A percentile compares a stretch with the other conserved stretches of the same genome.
Evolutionary conservation across 2,329 filamentous ascomycete species (phyloP).

Genomic region (Teratosphaeria nubilosa): DNA sequence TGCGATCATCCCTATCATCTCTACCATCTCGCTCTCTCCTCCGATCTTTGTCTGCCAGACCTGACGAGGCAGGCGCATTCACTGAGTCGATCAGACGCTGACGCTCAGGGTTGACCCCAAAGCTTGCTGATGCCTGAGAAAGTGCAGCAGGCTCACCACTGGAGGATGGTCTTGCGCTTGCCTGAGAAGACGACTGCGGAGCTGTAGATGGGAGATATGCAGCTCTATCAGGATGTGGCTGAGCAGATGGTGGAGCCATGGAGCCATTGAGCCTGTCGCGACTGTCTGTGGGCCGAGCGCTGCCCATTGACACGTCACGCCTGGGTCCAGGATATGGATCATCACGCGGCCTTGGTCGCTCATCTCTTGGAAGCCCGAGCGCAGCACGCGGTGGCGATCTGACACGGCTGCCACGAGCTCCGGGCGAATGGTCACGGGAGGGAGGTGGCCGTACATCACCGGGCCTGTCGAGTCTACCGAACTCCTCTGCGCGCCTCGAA

Average conservation of each 20-base stretch:
- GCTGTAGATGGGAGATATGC: conserved; percentile 2
- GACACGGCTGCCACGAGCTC: conserved; percentile 23
- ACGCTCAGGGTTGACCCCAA: conserved; percentile 4
- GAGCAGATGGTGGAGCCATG: conserved; percentile 3
- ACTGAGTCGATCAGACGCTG: conserved; percentile 2
- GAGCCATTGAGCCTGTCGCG: conserved; percentile 6
- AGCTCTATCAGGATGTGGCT: not conserved
- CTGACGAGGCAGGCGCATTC: not conserved
- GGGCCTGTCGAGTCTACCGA: conserved; percentile 33
- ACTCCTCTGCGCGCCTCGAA: conserved; percentile 24
- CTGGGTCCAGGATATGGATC: not conserved
- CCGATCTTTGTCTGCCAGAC: not conserved
- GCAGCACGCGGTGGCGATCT: conserved; percentile 25
- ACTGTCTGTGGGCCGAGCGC: conserved; percentile 1
- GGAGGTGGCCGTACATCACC: conserved; percentile 22
- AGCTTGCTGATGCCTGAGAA: not conserved
- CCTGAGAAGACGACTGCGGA: not conserved
- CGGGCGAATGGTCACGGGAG: conserved; percentile 33
- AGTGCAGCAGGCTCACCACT: not conserved
- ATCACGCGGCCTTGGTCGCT: conserved; percentile 25
- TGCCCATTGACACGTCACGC: conserved; percentile 5
- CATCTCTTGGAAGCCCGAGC: conserved; percentile 19
- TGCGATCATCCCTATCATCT: conserved; percentile 1
- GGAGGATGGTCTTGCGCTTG: not conserved
- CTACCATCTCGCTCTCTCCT: not conserved